Evolutionary conservation across 148 eudicot genomes (phyloP).

Genomic region (Arctostaphylos glauca): DNA sequence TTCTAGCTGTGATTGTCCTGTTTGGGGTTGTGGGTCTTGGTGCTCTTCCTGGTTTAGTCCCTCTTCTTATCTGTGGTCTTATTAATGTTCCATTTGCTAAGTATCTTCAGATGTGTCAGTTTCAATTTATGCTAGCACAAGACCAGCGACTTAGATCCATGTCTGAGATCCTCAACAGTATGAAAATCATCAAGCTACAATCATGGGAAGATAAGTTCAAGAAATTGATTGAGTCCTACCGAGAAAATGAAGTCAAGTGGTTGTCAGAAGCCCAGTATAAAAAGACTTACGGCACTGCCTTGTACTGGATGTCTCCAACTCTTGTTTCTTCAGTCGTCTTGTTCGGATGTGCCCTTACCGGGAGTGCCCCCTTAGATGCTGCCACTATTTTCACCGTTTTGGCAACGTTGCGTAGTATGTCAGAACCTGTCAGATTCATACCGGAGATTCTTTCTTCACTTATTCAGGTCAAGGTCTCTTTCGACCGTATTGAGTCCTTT

Average conservation of each 20-base stretch:
- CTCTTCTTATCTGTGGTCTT: slow-evolving; percentile 44
- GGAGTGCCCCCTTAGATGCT: slow-evolving; percentile 51
- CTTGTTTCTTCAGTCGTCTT: slow-evolving; percentile 52
- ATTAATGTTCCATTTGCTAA: slow-evolving; percentile 45
- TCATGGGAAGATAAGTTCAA: slow-evolving; percentile 70
- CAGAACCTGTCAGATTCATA: slow-evolving; percentile 47
- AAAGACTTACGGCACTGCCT: slow-evolving; percentile 35
- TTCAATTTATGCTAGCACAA: slow-evolving; percentile 46
- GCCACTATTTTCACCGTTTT: slow-evolving; percentile 48
- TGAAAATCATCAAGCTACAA: slow-evolving; percentile 68
- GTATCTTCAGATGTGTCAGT: slow-evolving; percentile 45
- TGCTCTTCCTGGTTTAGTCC: slow-evolving; percentile 50
- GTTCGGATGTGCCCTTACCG: slow-evolving; percentile 39
- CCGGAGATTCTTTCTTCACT: slow-evolving; percentile 43
- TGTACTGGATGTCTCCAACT: slow-evolving; percentile 67
- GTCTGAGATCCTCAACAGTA: slow-evolving; percentile 58
- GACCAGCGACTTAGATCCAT: slow-evolving; percentile 54
- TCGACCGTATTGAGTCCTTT: slow-evolving; percentile 40
- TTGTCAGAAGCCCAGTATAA: slow-evolving; percentile 31
- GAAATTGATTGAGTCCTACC: slow-evolving; percentile 34
- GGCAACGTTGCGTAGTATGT: slow-evolving; percentile 38
- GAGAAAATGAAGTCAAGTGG: slow-evolving; percentile 53
- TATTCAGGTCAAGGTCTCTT: slow-evolving; percentile 47
- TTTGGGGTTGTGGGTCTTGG: slow-evolving; percentile 45
- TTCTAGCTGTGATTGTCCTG: slow-evolving; percentile 37